Conservation (phyloP, 225 moss, liverwort and hornwort species). For the Anthoceros angustus region DNA sequence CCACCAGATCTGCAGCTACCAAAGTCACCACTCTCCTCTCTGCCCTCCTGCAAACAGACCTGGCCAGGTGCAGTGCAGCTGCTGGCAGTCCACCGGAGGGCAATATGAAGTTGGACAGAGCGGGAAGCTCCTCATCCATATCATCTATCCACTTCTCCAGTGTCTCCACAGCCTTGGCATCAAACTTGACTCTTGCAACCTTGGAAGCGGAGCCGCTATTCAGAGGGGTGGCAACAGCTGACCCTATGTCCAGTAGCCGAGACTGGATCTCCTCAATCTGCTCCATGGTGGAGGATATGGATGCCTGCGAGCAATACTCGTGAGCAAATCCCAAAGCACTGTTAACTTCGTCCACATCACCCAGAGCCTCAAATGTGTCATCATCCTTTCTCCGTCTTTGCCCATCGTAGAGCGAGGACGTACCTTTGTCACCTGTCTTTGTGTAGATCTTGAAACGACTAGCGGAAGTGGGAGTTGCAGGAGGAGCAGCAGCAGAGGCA, state of each 20-base stretch:
- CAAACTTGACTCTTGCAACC: conserved; percentile 18
- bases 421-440: conserved; percentile 19
- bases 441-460: conserved; percentile 19
- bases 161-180: conserved; percentile 9
- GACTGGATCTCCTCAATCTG: conserved; percentile 29
- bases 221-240: conserved; percentile 20
- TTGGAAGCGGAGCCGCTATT: conserved; percentile 14
- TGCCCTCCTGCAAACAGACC: conserved; percentile 23
- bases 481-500: not conserved
- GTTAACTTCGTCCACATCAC: conserved; percentile 29
- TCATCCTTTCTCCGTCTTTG: conserved; percentile 25
- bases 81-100: conserved; percentile 28
- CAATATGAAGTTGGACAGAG: conserved; percentile 19
- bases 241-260: conserved; percentile 18
- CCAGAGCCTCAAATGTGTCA: conserved; percentile 25
- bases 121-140: conserved; percentile 25
- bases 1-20: conserved; percentile 19
- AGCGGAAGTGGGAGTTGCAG: not conserved
- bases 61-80: conserved; percentile 18
- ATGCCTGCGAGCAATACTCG: conserved; percentile 19
- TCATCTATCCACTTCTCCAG: conserved; percentile 21
- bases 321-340: conserved; percentile 25
- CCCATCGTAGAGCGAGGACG: conserved; percentile 21
- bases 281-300: conserved; percentile 8
- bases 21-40: conserved; percentile 18